phyloP scores from a whole-genome alignment of 768 basidiomycete genomes.

The Inosperma sp. region DNA sequence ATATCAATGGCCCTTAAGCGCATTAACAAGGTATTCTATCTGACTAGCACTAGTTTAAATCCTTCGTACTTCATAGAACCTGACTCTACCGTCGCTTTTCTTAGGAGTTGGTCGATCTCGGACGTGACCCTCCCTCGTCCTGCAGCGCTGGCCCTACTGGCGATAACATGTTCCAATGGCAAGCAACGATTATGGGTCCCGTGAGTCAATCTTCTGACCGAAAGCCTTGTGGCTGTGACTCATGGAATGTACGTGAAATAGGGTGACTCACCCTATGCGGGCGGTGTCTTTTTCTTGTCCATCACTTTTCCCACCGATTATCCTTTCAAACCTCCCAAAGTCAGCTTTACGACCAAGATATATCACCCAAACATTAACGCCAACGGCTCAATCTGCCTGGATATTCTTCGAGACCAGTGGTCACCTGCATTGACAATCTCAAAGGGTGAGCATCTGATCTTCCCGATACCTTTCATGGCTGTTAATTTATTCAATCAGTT shows the following conservation, averaged over 20 bases:
- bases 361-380: constrained; percentile 99
- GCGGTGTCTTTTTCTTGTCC: constrained; percentile 98
- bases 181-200: constrained; percentile 99
- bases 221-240: constrained; percentile 20
- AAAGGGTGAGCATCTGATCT: constrained; percentile 61
- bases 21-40: constrained; percentile 86
- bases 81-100: constrained; percentile 18
- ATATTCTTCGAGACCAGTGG: constrained; percentile 99
- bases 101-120: constrained; percentile 98
- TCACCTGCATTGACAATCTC: constrained; percentile 98
- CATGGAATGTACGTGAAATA: constrained; percentile 33
- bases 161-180: constrained; percentile 99
- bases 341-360: constrained; percentile 99
- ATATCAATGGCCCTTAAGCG: constrained; percentile 90
- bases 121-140: constrained; percentile 98
- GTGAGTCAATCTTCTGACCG: constrained; percentile 46
- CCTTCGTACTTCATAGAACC: constrained; percentile 16
- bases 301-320: constrained; percentile 96
- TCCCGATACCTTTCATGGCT: constrained; percentile 2
- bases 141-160: constrained; percentile 98
- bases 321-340: constrained; percentile 99
- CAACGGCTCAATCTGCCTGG: constrained; percentile 97
- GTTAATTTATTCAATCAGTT: constrained; percentile 45
- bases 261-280: constrained; percentile 97
- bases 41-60: background rate